These are phyloP conservation scores for Penicillium decumbens DNA, from an alignment of 2,329 filamentous ascomycete genomes.

Conservation along the genomic window DNA sequence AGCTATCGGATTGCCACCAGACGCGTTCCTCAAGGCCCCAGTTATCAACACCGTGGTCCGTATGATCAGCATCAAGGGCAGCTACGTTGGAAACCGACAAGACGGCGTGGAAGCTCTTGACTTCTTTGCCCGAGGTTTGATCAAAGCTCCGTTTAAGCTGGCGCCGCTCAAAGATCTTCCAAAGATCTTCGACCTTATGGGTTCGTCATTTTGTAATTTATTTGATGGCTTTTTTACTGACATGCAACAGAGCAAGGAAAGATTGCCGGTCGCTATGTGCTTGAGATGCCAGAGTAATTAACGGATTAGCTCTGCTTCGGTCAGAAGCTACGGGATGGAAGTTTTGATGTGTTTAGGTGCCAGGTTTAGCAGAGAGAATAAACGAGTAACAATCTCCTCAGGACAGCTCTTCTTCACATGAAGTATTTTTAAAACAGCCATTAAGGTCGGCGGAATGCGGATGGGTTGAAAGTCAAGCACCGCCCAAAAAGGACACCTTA, in stretches of 20 bases:
- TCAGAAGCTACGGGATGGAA: neutral
- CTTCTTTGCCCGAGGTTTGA: conserved; percentile 73
- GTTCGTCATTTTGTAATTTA: neutral
- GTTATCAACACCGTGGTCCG: conserved; percentile 80
- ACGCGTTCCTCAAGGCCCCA: conserved; percentile 66
- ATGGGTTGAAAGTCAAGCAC: too few species aligned
- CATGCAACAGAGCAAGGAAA: conserved; percentile 12
- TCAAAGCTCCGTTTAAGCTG: conserved; percentile 78
- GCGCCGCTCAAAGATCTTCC: conserved; percentile 73
- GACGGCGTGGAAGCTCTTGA: conserved; percentile 84
- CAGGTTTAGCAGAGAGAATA: too few species aligned
- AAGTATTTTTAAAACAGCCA: too few species aligned
- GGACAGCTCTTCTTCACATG: too few species aligned
- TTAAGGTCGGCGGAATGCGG: too few species aligned
- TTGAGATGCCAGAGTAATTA: conserved; percentile 12
- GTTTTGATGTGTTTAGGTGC: neutral
- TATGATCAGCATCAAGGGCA: conserved; percentile 86
- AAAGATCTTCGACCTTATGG: conserved; percentile 69
- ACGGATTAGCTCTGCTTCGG: conserved; percentile 46
- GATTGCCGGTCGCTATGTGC: conserved; percentile 16
- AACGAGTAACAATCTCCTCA: too few species aligned
- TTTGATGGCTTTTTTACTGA: neutral
- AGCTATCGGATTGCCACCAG: conserved; percentile 78
- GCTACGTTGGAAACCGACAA: conserved; percentile 83
- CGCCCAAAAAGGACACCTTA: too few species aligned